Base-by-base conservation (phyloP, 176 grass and related monocot species). In the Dactylis glomerata region DNA sequence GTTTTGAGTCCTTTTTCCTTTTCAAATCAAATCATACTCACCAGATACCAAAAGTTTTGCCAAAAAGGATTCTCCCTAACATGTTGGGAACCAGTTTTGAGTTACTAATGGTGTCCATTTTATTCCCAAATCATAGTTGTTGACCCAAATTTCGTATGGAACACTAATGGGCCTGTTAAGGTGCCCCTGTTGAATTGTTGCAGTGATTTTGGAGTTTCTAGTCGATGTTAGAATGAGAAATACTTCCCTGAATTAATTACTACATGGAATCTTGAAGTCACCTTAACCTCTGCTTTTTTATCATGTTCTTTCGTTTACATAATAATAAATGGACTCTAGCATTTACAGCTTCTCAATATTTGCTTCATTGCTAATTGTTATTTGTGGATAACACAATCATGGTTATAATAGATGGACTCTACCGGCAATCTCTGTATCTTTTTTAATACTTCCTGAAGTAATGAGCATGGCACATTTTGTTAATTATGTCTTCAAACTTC, bases 181-280 rank as follows among this genome's bases (percentile, higher is more conserved):
- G 63, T 79, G 9, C 20, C 36, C 24, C 42, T 62, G 51, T 55
- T 44, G 9, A 72, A 40, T 84, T 73, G 26, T 19, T 61, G 1
- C 33, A 88, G 41, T 66, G 34, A 57, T 54, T 40, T 17, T 20
- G 24, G 81, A 66, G 37, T 32, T 88, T 84, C 22, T 47, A 68
- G 15, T 22, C 46, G 12, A 73, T 36, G 41, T 8, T 1, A 27
- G 6, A 52, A 55, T 46, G 57, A 23, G 6, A 68, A 80, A 57
- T 85, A 15, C 24, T 80, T 84, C 2, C 9, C 50, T 45, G 67
- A 37, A 22, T n/a, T 67, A 55, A 74, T 75, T 30, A n/a, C 20
- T 67, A 28, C 37, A 51, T 16, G 9, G 67, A 59, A 28, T 19
- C 73, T 63, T 83, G 54, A 41, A 37, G 16, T 56, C 59, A 58